Percentiles rank a stretch among this genome's conserved stretches.
Evolutionary conservation across 495 filamentous ascomycete species (phyloP).

Genomic region (Hypoxylon fuscum): DNA sequence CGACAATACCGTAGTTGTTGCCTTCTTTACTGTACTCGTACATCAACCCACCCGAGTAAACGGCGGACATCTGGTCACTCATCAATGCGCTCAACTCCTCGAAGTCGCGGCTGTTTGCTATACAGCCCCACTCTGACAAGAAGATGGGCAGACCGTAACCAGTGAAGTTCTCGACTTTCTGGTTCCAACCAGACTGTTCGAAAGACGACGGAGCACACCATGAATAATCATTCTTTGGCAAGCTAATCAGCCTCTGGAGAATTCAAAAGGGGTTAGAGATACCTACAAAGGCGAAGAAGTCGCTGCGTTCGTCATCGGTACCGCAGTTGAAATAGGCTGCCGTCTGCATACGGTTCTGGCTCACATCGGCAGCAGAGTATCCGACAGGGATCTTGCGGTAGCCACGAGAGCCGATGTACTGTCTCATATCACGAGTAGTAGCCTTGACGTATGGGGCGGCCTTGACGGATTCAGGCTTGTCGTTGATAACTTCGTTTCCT

Average conservation of each 20-base stretch:
- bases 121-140: slow-evolving; percentile 95
- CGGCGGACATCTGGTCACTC: slow-evolving; percentile 81
- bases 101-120: slow-evolving; percentile 79
- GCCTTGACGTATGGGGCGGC: slow-evolving; percentile 92
- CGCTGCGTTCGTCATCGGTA: slow-evolving; percentile 80
- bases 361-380: slow-evolving; percentile 89
- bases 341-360: slow-evolving; percentile 87
- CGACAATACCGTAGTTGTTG: slow-evolving; percentile 80
- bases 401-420: slow-evolving; percentile 78
- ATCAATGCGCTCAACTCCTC: slow-evolving; percentile 84
- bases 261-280: not conserved
- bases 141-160: slow-evolving; percentile 94
- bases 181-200: slow-evolving; percentile 79
- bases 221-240: slow-evolving; percentile 85
- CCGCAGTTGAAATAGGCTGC: slow-evolving; percentile 97
- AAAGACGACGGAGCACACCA: slow-evolving; percentile 89
- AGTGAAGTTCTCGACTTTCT: slow-evolving; percentile 91
- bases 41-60: slow-evolving; percentile 95
- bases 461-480: slow-evolving; percentile 70
- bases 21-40: slow-evolving; percentile 92
- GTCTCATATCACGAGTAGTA: slow-evolving; percentile 87
- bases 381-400: slow-evolving; percentile 88
- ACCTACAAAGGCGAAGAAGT: slow-evolving; percentile 89
- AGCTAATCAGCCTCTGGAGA: slow-evolving; percentile 9
- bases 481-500: slow-evolving; percentile 96